phyloP scores from a whole-genome alignment of 2,329 filamentous ascomycete genomes.

The Chrysoporthe austroafricana region DNA sequence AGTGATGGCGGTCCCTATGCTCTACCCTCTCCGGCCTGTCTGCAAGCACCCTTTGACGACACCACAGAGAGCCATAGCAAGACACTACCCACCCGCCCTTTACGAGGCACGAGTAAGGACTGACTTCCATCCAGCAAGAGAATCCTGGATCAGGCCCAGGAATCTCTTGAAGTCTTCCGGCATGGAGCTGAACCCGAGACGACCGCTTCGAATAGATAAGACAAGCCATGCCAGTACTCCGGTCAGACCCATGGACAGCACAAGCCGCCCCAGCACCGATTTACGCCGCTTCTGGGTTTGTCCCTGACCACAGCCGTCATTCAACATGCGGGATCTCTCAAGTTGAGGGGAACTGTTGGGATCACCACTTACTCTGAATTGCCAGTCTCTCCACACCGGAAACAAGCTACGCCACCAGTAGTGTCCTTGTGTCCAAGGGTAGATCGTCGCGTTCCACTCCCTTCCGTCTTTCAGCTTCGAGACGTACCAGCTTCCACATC shows the following conservation, averaged over 20 bases:
- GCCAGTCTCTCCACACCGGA: conserved; percentile 39
- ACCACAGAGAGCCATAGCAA: not conserved
- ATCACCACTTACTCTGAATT: conserved; percentile 37
- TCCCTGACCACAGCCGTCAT: not conserved
- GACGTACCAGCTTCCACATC: conserved; percentile 45
- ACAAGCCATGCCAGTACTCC: conserved; percentile 3
- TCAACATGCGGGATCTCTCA: not conserved
- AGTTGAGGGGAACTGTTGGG: not conserved
- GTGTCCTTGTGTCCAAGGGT: conserved; percentile 41
- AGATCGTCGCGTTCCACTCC: conserved; percentile 41
- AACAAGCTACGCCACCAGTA: conserved; percentile 45
- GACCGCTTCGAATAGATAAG: not conserved
- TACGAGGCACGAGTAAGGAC: not conserved
- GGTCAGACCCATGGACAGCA: conserved; percentile 4
- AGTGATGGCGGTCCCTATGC: too few relatives aligned
- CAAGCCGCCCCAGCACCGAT: not conserved
- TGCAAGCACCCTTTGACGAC: not conserved
- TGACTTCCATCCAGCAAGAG: conserved; percentile 1
- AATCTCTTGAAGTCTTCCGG: not conserved
- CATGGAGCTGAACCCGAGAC: not conserved
- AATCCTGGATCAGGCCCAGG: not conserved
- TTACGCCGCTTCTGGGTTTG: not conserved
- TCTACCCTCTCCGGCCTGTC: too few relatives aligned
- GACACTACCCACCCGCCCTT: not conserved
- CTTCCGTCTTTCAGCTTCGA: conserved; percentile 32